Evolutionary conservation across 129 eudicot genomes (phyloP).

Genomic region (Oenanthe sinensis): DNA sequence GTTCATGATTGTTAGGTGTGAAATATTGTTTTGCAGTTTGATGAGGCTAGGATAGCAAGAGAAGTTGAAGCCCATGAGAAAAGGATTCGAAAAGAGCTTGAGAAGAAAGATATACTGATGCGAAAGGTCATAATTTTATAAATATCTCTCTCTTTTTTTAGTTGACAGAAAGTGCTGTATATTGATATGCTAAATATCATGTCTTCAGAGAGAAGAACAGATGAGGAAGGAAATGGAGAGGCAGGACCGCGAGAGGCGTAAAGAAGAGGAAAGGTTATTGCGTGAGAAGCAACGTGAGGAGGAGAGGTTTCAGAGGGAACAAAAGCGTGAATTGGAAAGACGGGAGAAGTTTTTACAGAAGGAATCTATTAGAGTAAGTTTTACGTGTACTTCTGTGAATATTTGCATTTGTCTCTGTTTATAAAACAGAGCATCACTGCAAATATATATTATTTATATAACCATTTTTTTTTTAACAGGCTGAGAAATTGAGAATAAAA

Average conservation of each 20-base stretch:
- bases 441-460: background rate
- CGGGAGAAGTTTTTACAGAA: slow-evolving; percentile 72
- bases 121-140: slow-evolving; percentile 52
- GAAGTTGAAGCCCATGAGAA: slow-evolving; percentile 93
- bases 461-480: slow-evolving; percentile 28
- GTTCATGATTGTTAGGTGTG: slow-evolving; percentile 7
- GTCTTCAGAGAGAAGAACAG: slow-evolving; percentile 73
- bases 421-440: background rate
- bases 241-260: slow-evolving; percentile 79
- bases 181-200: background rate
- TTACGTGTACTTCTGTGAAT: background rate
- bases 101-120: slow-evolving; percentile 78
- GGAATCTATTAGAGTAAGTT: slow-evolving; percentile 71
- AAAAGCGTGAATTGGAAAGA: slow-evolving; percentile 90
- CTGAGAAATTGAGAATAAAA: slow-evolving; percentile 71
- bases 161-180: slow-evolving; percentile 2
- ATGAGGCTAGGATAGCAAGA: slow-evolving; percentile 79
- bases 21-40: slow-evolving; percentile 40
- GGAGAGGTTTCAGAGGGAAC: slow-evolving; percentile 82
- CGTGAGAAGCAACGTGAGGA: slow-evolving; percentile 95
- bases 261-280: slow-evolving; percentile 83
- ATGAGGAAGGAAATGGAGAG: slow-evolving; percentile 94
- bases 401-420: background rate
- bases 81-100: slow-evolving; percentile 79
- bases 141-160: background rate